A percentile compares a stretch with the other conserved stretches of the same genome.
Conservation (phyloP, 108 stramenopile genomes). For the Conticribra weissflogii region DNA sequence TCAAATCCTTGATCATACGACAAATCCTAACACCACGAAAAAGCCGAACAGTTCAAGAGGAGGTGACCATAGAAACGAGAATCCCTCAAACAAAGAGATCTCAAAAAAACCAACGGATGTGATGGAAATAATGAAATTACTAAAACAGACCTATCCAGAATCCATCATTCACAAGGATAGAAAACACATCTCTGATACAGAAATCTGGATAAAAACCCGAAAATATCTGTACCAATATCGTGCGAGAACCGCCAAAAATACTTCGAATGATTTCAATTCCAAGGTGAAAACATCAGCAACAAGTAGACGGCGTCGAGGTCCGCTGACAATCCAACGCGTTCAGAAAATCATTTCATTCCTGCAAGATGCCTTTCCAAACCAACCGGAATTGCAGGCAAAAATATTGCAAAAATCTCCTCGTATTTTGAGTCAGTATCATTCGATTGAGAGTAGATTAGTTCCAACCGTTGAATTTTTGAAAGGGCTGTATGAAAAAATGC, state of each 20-base stretch:
- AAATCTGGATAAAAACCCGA: slow-evolving; percentile 58
- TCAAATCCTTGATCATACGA: no score
- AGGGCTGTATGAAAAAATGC: slow-evolving; percentile 58
- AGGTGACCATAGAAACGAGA: no score
- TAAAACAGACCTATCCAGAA: slow-evolving; percentile 36
- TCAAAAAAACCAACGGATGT: slow-evolving; percentile 9
- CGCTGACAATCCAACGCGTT: slow-evolving; percentile 34
- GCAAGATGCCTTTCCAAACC: slow-evolving; percentile 35
- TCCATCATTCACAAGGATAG: neutral
- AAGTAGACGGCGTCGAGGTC: neutral
- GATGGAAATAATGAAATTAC: slow-evolving; percentile 41
- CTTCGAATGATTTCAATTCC: neutral
- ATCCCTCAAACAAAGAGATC: neutral
- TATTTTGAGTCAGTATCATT: slow-evolving; percentile 64
- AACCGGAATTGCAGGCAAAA: slow-evolving; percentile 33
- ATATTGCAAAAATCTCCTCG: slow-evolving; percentile 69
- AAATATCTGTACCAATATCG: slow-evolving; percentile 66
- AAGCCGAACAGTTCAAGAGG: no score
- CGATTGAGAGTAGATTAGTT: slow-evolving; percentile 50
- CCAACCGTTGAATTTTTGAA: slow-evolving; percentile 78
- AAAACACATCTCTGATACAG: neutral
- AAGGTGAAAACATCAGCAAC: neutral
- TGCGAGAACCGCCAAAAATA: slow-evolving; percentile 12
- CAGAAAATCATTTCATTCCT: slow-evolving; percentile 65
- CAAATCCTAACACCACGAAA: no score